phyloP scores from a whole-genome alignment of 495 filamentous ascomycete genomes.

The Schizothecium vesticola region DNA sequence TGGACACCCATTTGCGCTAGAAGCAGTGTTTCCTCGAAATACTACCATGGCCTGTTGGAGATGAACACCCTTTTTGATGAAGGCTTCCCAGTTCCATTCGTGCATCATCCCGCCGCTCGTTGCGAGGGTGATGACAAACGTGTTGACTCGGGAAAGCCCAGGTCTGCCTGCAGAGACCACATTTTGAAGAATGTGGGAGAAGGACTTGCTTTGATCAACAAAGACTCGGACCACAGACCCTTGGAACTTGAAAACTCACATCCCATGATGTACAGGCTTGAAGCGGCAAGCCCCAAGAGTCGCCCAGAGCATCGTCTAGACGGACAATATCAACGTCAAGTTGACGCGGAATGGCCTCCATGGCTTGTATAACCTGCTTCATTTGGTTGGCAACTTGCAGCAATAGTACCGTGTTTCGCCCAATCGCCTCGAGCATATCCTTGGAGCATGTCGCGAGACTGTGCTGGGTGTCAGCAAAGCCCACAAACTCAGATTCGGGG shows the following conservation, averaged over 20 bases:
- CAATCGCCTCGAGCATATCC: conserved; percentile 6
- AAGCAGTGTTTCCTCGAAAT: neutral
- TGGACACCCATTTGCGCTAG: neutral
- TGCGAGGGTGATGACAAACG: conserved; percentile 1
- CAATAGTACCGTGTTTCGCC: neutral
- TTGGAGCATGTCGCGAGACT: conserved; percentile 7
- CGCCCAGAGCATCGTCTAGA: conserved; percentile 10
- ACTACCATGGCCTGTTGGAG: conserved; percentile 3
- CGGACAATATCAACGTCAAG: conserved; percentile 7
- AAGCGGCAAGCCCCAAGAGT: conserved; percentile 11
- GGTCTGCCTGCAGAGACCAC: conserved; percentile 5
- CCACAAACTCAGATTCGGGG: neutral
- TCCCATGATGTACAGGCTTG: conserved; percentile 5
- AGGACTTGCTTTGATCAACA: conserved; percentile 1
- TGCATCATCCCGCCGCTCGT: neutral
- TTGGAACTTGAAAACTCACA: neutral
- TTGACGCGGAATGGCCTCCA: conserved; percentile 10
- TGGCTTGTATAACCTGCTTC: conserved; percentile 5
- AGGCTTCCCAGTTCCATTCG: neutral
- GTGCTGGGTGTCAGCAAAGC: neutral
- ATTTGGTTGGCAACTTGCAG: conserved; percentile 11
- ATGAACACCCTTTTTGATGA: neutral
- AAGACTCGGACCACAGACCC: neutral
- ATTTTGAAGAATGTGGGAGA: conserved; percentile 1
- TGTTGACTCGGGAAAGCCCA: conserved; percentile 1